Conservation (phyloP, 805 yeast species). For the Brettanomyces custersianus region DNA sequence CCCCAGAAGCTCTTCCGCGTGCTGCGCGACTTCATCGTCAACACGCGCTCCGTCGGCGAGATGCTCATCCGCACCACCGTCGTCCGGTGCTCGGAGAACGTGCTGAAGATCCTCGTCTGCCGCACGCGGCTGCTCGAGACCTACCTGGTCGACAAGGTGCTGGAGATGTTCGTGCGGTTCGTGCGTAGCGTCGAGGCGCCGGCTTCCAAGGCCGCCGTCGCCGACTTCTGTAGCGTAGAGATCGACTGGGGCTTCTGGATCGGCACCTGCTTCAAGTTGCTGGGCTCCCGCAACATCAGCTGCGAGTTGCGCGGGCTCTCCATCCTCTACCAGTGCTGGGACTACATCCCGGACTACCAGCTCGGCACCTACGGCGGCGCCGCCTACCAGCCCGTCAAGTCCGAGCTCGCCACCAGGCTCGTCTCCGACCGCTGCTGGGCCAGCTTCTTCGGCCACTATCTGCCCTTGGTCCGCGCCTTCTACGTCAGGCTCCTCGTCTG, state of each 20-base stretch:
- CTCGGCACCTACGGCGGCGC: slow-evolving; percentile 30
- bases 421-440: slow-evolving; percentile 43
- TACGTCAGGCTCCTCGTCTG: slow-evolving; percentile 61
- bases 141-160: slow-evolving; percentile 15
- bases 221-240: background rate
- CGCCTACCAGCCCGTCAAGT: slow-evolving; percentile 32
- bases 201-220: background rate
- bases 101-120: slow-evolving; percentile 15
- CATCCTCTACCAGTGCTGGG: slow-evolving; percentile 68
- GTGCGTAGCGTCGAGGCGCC: slow-evolving; percentile 11
- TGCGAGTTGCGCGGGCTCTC: slow-evolving; percentile 56
- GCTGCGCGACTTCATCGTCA: slow-evolving; percentile 27
- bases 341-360: slow-evolving; percentile 38
- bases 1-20: slow-evolving; percentile 24
- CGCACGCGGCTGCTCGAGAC: slow-evolving; percentile 18
- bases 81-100: slow-evolving; percentile 15
- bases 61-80: slow-evolving; percentile 13
- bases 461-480: slow-evolving; percentile 64
- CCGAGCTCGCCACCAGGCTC: slow-evolving; percentile 46
- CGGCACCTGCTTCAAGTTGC: slow-evolving; percentile 45
- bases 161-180: slow-evolving; percentile 18
- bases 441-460: slow-evolving; percentile 66
- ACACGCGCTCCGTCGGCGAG: slow-evolving; percentile 23
- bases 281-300: slow-evolving; percentile 54
- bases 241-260: slow-evolving; percentile 78